A percentile compares a stretch with the other conserved stretches of the same genome.
Conservation (phyloP, 2,329 filamentous ascomycete genomes). For the Epichloe sibirici region DNA sequence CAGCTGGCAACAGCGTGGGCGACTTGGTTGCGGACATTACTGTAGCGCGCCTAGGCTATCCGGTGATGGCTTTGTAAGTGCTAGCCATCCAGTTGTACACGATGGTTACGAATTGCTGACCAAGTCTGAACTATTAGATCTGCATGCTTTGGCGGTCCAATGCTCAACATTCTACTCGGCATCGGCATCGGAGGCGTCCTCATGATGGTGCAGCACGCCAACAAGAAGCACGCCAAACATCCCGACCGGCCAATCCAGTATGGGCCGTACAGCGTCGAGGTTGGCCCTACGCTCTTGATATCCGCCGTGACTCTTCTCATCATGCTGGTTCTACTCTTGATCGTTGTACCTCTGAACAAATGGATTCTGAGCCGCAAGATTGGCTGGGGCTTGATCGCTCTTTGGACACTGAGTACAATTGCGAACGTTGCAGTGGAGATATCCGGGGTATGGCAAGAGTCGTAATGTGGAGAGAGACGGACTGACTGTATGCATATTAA, state of each 20-base stretch:
- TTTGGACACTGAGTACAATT: conserved; percentile 73
- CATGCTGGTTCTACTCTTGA: conserved; percentile 65
- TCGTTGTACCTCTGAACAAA: conserved; percentile 71
- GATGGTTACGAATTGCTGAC: background rate
- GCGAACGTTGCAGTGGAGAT: conserved; percentile 75
- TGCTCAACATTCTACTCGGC: conserved; percentile 93
- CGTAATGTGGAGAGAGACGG: conserved; percentile 5
- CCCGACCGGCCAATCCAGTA: conserved; percentile 53
- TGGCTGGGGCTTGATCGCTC: conserved; percentile 63
- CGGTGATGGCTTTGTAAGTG: conserved; percentile 76
- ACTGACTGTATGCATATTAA: background rate
- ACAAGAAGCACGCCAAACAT: conserved; percentile 53
- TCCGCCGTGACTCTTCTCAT: conserved; percentile 73
- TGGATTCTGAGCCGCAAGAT: conserved; percentile 79
- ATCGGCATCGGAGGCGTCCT: conserved; percentile 86
- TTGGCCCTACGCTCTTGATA: conserved; percentile 75
- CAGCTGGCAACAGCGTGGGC: conserved; percentile 87
- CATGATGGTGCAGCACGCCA: conserved; percentile 65
- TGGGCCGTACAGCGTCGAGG: conserved; percentile 68
- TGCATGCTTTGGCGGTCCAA: conserved; percentile 94
- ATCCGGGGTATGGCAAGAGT: conserved; percentile 36
- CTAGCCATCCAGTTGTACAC: background rate
- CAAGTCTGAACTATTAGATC: conserved; percentile 33
- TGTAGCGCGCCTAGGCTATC: conserved; percentile 82
- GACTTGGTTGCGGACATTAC: conserved; percentile 93